A percentile compares a stretch with the other conserved stretches of the same genome.
These are phyloP conservation scores for Aureobasidium melanogenum DNA, from an alignment of 2,329 filamentous ascomycete genomes.

Conservation along the genomic window DNA sequence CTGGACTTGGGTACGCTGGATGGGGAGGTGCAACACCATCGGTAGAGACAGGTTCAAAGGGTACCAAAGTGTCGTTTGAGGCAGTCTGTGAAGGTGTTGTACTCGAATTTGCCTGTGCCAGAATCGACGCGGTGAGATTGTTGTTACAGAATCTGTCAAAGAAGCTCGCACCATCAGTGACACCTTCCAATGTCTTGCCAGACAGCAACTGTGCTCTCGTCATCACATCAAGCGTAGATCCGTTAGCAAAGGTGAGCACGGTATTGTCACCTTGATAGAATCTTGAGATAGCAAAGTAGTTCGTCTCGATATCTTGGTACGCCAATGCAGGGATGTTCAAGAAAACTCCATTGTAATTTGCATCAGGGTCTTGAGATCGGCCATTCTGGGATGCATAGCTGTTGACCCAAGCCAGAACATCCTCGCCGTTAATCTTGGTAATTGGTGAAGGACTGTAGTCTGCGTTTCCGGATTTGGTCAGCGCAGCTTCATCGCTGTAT, in stretches of 20 bases:
- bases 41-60: slow-evolving; percentile 14
- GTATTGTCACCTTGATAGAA: slow-evolving; percentile 13
- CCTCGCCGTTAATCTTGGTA: slow-evolving; percentile 29
- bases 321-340: slow-evolving; percentile 25
- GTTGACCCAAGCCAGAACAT: slow-evolving; percentile 26
- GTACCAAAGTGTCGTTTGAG: slow-evolving; percentile 8
- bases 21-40: not conserved
- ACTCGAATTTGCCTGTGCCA: not conserved
- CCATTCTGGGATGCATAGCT: slow-evolving; percentile 24
- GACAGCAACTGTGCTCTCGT: slow-evolving; percentile 20
- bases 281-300: not conserved
- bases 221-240: slow-evolving; percentile 23
- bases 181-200: slow-evolving; percentile 25
- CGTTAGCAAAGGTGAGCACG: slow-evolving; percentile 26
- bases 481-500: slow-evolving; percentile 22
- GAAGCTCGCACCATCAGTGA: slow-evolving; percentile 32
- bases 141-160: slow-evolving; percentile 30
- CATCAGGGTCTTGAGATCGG: slow-evolving; percentile 31
- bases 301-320: slow-evolving; percentile 17
- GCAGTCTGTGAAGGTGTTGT: slow-evolving; percentile 17
- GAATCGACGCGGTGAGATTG: not conserved
- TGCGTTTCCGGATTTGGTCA: not conserved
- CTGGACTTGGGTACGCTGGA: not conserved
- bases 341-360: slow-evolving; percentile 33
- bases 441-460: slow-evolving; percentile 28